phyloP scores from a whole-genome alignment of 352 stramenopile species.

The Globisporangium barbulae region DNA sequence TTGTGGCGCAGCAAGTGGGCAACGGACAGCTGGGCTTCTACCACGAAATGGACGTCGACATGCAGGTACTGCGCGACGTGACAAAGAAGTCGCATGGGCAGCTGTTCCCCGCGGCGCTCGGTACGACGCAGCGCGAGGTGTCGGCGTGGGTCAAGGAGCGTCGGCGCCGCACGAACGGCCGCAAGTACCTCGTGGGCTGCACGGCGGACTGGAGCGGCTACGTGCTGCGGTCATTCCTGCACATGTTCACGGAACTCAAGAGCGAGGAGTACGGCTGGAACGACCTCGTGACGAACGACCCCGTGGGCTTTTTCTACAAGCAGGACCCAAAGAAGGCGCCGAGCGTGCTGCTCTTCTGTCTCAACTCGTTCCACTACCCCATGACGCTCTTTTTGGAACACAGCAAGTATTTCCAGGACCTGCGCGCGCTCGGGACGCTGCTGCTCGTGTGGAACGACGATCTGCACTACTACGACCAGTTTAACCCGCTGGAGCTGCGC shows the following conservation, averaged over 20 bases:
- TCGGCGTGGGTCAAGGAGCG: conserved; percentile 64
- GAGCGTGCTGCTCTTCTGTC: conserved; percentile 70
- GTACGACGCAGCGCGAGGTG: conserved; percentile 41
- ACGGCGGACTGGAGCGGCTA: conserved; percentile 57
- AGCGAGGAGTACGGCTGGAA: conserved; percentile 54
- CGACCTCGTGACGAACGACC: conserved; percentile 52
- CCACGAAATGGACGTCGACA: conserved; percentile 79
- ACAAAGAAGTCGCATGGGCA: conserved; percentile 33
- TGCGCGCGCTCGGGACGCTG: conserved; percentile 62
- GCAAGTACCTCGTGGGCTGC: conserved; percentile 70
- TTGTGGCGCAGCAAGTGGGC: conserved; percentile 25
- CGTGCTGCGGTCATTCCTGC: conserved; percentile 60
- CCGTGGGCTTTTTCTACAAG: conserved; percentile 59
- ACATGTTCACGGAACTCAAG: conserved; percentile 69
- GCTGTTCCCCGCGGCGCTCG: conserved; percentile 36
- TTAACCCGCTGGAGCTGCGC: conserved; percentile 50
- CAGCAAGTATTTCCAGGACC: conserved; percentile 62
- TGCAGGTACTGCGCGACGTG: conserved; percentile 39
- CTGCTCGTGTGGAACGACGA: conserved; percentile 80
- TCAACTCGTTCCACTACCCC: conserved; percentile 69
- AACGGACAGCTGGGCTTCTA: conserved; percentile 70
- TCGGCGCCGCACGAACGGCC: conserved; percentile 60
- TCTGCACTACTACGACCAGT: conserved; percentile 79
- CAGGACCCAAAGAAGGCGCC: conserved; percentile 58
- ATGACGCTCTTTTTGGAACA: conserved; percentile 65